Evolutionary conservation across 1,284 basidiomycete genomes (phyloP).

Genomic region (Irpex sp.): DNA sequence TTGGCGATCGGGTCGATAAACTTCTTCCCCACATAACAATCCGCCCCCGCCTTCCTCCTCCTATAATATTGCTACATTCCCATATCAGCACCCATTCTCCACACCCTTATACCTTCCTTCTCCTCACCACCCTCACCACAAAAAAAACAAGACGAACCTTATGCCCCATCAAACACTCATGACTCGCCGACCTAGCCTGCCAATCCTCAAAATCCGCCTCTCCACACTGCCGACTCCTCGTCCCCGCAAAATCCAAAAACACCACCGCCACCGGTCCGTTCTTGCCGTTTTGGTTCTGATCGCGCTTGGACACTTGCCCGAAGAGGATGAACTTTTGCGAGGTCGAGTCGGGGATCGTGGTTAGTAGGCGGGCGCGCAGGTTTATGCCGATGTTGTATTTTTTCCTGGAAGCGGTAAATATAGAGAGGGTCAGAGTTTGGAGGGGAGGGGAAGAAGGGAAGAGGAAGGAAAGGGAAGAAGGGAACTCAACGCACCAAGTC

Average conservation of each 20-base stretch:
- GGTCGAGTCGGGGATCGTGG: constrained; percentile 87
- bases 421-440: too few relatives aligned
- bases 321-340: constrained; percentile 90
- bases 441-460: too few relatives aligned
- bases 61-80: constrained; percentile 81
- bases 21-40: constrained; percentile 93
- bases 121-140: too few relatives aligned
- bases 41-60: constrained; percentile 76
- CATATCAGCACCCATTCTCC: background rate
- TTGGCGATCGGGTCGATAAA: constrained; percentile 80
- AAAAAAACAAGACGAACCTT: constrained; percentile 44
- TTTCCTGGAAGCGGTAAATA: too few relatives aligned
- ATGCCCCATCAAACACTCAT: constrained; percentile 92
- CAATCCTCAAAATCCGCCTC: constrained; percentile 82
- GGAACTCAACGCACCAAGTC: constrained; percentile 59
- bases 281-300: constrained; percentile 52
- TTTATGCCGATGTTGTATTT: constrained; percentile 66
- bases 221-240: constrained; percentile 66
- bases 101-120: background rate
- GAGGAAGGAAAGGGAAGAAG: background rate
- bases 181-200: constrained; percentile 69
- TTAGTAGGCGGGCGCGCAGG: constrained; percentile 71
- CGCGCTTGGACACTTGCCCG: constrained; percentile 66
- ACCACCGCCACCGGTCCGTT: constrained; percentile 69
- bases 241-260: constrained; percentile 80